Conservation (phyloP, 345 rosid genomes). For the Geranium rotundifolium region DNA sequence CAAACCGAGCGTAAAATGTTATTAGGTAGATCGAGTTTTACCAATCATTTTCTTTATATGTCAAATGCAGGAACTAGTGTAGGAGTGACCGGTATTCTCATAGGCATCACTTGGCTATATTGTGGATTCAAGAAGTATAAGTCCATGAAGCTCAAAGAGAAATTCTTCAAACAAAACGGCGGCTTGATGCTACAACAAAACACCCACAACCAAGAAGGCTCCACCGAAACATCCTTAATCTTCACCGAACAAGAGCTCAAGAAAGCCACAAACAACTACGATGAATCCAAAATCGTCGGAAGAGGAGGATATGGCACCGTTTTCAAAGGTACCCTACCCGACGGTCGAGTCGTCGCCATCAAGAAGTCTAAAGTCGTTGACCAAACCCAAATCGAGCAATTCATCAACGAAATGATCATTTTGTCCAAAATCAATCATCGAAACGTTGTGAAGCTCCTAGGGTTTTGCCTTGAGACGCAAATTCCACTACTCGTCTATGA, state of each 20-base stretch:
- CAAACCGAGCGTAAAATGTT: no score
- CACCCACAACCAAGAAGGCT: background rate
- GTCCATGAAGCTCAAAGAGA: background rate
- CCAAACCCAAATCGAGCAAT: background rate
- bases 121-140: slow-evolving; percentile 2
- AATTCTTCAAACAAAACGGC: slow-evolving; percentile 8
- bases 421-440: background rate
- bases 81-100: background rate
- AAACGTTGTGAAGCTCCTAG: background rate
- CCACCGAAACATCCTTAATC: background rate
- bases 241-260: background rate
- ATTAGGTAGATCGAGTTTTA: no score
- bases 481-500: background rate
- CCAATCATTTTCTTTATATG: no score
- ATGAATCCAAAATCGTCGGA: background rate
- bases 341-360: background rate
- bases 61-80: background rate
- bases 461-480: background rate
- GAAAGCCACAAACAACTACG: background rate
- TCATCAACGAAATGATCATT: slow-evolving; percentile 1
- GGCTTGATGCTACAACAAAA: slow-evolving; percentile 7
- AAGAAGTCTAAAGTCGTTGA: background rate
- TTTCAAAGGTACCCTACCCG: background rate
- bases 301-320: background rate
- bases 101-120: slow-evolving; percentile 1